phyloP scores from a whole-genome alignment of 306 rosid genomes.

The Cicer pinnatifidum region DNA sequence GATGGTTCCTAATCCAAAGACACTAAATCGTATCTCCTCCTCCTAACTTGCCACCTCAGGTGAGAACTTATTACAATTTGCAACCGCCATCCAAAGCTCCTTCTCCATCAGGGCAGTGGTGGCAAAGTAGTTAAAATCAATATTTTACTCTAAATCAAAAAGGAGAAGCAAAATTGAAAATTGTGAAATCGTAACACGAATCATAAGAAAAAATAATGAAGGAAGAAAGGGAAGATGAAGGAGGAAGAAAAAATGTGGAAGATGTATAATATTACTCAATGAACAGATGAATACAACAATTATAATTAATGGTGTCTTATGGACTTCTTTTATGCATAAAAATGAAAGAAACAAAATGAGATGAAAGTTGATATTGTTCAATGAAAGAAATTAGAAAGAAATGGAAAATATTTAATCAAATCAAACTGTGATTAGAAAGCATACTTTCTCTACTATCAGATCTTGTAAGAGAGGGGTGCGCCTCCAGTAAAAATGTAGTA shows the following conservation, averaged over 20 bases:
- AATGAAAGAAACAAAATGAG: not conserved
- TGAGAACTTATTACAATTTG: not conserved
- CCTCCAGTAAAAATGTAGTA: slow-evolving; percentile 75
- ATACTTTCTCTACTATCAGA: slow-evolving; percentile 61
- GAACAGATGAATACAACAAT: not conserved
- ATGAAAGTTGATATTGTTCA: slow-evolving; percentile 1
- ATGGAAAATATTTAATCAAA: not conserved
- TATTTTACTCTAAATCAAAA: not conserved
- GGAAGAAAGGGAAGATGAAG: not conserved
- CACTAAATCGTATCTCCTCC: not conserved
- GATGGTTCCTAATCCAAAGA: not conserved
- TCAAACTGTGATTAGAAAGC: slow-evolving; percentile 39
- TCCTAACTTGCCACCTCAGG: not conserved
- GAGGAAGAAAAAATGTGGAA: not conserved
- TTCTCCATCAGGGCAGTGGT: too few species aligned
- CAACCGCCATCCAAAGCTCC: too few species aligned
- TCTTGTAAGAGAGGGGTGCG: slow-evolving; percentile 73
- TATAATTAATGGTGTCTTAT: not conserved
- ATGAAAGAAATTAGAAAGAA: not conserved
- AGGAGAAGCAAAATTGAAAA: not conserved
- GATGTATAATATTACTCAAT: not conserved
- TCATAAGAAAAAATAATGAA: too few species aligned
- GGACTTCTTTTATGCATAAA: slow-evolving; percentile 3
- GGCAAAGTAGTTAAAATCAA: not conserved
- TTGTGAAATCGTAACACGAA: too few species aligned